Percentiles rank a stretch among this genome's conserved stretches.
Conservation (phyloP, 2,329 filamentous ascomycete species). For the Fusarium poae region DNA sequence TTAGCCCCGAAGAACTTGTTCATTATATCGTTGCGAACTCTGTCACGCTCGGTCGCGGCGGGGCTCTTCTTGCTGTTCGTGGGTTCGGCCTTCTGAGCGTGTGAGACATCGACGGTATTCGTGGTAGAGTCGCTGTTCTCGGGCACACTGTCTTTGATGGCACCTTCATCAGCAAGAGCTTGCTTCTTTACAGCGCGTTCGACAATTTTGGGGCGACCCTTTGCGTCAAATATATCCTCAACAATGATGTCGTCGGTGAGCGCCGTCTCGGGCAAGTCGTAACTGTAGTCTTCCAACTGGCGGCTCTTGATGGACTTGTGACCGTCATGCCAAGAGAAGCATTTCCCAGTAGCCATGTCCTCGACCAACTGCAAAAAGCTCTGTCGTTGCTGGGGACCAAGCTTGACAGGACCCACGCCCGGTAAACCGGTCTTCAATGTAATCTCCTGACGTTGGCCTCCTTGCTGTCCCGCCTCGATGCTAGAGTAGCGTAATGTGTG, state of each 20-base stretch:
- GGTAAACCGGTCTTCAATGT: conserved; percentile 52
- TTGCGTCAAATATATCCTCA: conserved; percentile 31
- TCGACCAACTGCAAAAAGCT: conserved; percentile 50
- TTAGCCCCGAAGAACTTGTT: background rate
- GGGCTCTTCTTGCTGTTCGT: background rate
- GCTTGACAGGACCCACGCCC: background rate
- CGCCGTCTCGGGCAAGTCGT: conserved; percentile 46
- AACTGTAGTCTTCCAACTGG: conserved; percentile 47
- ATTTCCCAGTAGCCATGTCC: conserved; percentile 49
- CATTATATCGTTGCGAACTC: background rate
- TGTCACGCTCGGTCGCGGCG: background rate
- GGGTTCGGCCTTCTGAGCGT: background rate
- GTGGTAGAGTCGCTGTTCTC: background rate
- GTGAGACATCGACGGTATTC: background rate
- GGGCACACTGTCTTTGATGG: background rate
- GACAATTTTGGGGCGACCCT: conserved; percentile 23
- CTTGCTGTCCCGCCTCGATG: conserved; percentile 65
- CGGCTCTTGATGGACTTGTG: conserved; percentile 47
- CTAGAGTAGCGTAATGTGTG: conserved; percentile 65
- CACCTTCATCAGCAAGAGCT: background rate
- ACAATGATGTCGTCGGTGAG: conserved; percentile 46
- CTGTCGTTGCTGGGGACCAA: conserved; percentile 13
- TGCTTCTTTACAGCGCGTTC: background rate
- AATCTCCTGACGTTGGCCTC: conserved; percentile 65
- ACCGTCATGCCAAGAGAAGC: conserved; percentile 56